Percentiles rank a stretch among this genome's conserved stretches.
phyloP scores from a whole-genome alignment of 768 basidiomycete genomes.

The Mycena sanguinolenta region DNA sequence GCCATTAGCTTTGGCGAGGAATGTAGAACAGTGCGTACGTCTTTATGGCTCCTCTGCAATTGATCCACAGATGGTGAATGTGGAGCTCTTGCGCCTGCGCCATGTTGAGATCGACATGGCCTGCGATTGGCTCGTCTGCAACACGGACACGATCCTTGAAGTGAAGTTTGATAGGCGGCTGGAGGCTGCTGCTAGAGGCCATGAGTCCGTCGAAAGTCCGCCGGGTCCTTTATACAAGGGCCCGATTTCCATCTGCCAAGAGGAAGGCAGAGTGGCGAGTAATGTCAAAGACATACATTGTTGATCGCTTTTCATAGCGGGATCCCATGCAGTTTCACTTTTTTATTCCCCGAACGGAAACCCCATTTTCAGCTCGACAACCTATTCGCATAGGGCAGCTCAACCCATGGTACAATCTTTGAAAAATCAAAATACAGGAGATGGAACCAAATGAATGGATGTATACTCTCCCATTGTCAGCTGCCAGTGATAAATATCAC shows the following conservation, averaged over 20 bases:
- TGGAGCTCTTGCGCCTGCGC: not conserved
- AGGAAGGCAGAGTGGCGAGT: not conserved
- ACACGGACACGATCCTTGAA: conserved; percentile 16
- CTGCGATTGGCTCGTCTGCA: conserved; percentile 14
- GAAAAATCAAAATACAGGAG: not conserved
- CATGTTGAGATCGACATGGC: conserved; percentile 16
- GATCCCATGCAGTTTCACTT: conserved; percentile 1
- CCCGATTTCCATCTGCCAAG: conserved; percentile 1
- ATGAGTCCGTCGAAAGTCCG: conserved; percentile 4
- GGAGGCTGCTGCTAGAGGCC: conserved; percentile 10
- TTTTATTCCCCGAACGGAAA: not conserved
- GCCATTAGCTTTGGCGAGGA: conserved; percentile 5
- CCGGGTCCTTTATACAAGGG: conserved; percentile 5
- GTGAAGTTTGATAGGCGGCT: conserved; percentile 11
- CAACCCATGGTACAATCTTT: conserved; percentile 5
- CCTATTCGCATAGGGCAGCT: not conserved
- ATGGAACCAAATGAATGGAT: conserved; percentile 5
- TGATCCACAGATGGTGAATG: conserved; percentile 8
- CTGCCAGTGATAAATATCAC: conserved; percentile 7
- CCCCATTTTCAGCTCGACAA: not conserved
- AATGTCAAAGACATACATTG: conserved; percentile 1
- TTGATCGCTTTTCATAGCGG: not conserved
- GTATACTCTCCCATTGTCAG: conserved; percentile 1
- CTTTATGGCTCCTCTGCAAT: conserved; percentile 6
- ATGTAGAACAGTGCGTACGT: conserved; percentile 5